Conservation (phyloP, 2,329 filamentous ascomycete genomes). For the Aspergillus calidoustus region DNA sequence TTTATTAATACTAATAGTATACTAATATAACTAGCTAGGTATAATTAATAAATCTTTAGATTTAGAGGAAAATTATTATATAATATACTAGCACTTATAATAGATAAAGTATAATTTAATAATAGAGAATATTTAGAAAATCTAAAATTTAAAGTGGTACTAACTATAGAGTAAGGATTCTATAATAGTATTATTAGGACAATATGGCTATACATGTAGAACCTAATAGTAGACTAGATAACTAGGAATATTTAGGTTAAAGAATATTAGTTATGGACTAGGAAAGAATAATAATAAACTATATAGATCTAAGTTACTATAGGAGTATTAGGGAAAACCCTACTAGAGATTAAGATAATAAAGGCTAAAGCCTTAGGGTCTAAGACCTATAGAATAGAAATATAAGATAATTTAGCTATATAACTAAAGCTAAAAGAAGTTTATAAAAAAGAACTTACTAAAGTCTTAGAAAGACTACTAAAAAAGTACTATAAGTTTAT, state of each 20-base stretch:
- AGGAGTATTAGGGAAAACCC: no score
- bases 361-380: no score
- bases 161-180: background rate
- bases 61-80: background rate
- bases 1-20: background rate
- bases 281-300: no score
- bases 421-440: background rate
- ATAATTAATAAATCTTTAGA: background rate
- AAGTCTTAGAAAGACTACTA: background rate
- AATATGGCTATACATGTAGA: background rate
- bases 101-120: background rate
- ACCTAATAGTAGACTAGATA: no score
- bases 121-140: background rate
- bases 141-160: background rate
- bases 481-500: background rate
- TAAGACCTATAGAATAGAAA: no score
- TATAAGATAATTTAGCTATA: no score
- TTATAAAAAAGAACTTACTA: background rate
- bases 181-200: background rate
- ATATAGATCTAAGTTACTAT: no score
- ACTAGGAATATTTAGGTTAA: no score
- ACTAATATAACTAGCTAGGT: background rate
- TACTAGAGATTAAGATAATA: no score
- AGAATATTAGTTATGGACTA: no score
- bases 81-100: background rate